These are phyloP conservation scores for Aspergillus thermomutatus DNA, from an alignment of 2,329 filamentous ascomycete species.

Conservation along the genomic window DNA sequence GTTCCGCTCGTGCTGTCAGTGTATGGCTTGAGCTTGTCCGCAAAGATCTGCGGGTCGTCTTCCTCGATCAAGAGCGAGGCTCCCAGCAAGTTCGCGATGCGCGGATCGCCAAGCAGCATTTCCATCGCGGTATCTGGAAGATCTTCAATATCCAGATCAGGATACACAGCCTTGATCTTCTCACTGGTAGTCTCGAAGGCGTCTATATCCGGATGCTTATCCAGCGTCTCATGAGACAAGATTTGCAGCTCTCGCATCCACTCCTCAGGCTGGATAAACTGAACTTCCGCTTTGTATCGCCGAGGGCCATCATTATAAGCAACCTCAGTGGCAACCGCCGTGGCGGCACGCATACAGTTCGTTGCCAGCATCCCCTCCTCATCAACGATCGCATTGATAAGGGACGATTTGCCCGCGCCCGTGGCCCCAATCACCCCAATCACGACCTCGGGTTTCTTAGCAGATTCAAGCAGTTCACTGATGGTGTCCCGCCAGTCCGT, in stretches of 20 bases:
- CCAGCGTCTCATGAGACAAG: slow-evolving; percentile 49
- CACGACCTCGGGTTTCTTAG: slow-evolving; percentile 29
- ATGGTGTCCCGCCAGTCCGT: slow-evolving; percentile 2
- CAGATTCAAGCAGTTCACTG: neutral
- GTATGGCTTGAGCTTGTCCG: slow-evolving; percentile 46
- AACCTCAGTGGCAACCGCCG: slow-evolving; percentile 60
- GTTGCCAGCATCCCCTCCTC: slow-evolving; percentile 57
- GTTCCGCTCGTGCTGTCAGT: slow-evolving; percentile 53
- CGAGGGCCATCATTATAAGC: slow-evolving; percentile 51
- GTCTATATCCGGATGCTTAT: slow-evolving; percentile 40
- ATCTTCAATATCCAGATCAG: slow-evolving; percentile 38
- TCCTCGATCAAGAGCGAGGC: slow-evolving; percentile 41
- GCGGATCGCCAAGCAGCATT: slow-evolving; percentile 41
- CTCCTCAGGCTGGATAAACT: slow-evolving; percentile 53
- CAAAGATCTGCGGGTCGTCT: slow-evolving; percentile 40
- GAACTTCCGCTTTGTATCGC: slow-evolving; percentile 54
- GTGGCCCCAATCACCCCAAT: slow-evolving; percentile 62
- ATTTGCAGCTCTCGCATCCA: slow-evolving; percentile 53
- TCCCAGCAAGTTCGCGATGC: slow-evolving; percentile 47
- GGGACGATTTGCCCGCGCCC: slow-evolving; percentile 59
- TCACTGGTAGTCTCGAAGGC: slow-evolving; percentile 45
- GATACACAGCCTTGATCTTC: slow-evolving; percentile 41
- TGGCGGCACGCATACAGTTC: slow-evolving; percentile 61
- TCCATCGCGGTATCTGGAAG: slow-evolving; percentile 36
- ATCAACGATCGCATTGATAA: slow-evolving; percentile 63